Conservation (phyloP, 495 filamentous ascomycete species). For the Pseudomonodictys pantanalensis region DNA sequence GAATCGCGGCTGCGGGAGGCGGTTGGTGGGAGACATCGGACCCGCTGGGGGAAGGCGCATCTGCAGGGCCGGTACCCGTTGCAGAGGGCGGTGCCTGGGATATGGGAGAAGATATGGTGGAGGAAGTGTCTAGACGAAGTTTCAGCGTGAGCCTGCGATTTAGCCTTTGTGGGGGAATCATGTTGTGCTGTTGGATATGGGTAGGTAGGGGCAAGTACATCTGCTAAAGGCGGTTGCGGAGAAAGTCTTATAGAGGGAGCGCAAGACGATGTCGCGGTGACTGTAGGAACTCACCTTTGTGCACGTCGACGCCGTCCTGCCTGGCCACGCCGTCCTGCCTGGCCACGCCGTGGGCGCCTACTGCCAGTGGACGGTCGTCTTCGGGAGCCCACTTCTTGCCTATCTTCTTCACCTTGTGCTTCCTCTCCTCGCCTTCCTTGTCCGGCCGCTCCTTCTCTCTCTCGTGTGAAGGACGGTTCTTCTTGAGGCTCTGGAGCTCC, state of each 20-base stretch:
- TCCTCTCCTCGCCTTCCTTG: conserved; percentile 35
- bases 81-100: conserved; percentile 33
- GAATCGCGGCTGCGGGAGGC: conserved; percentile 69
- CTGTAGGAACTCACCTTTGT: conserved; percentile 35
- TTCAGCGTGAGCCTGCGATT: conserved; percentile 8
- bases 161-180: not conserved
- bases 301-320: conserved; percentile 44
- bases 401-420: conserved; percentile 34
- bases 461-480: conserved; percentile 39
- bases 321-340: conserved; percentile 43
- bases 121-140: conserved; percentile 22
- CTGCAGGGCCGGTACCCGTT: conserved; percentile 26
- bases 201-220: not conserved
- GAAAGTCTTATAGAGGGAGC: not conserved
- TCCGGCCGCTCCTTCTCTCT: conserved; percentile 35
- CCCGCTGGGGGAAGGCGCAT: conserved; percentile 53
- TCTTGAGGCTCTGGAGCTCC: too few species aligned
- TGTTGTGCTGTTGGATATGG: not conserved
- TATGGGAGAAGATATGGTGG: conserved; percentile 34
- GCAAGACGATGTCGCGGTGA: not conserved
- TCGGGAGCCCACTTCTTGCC: conserved; percentile 37
- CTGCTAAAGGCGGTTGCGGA: not conserved
- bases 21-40: conserved; percentile 68
- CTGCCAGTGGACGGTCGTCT: conserved; percentile 39
- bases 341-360: conserved; percentile 44